These are phyloP conservation scores for Xylaria sp. DNA, from an alignment of 2,329 filamentous ascomycete genomes.

Conservation along the genomic window DNA sequence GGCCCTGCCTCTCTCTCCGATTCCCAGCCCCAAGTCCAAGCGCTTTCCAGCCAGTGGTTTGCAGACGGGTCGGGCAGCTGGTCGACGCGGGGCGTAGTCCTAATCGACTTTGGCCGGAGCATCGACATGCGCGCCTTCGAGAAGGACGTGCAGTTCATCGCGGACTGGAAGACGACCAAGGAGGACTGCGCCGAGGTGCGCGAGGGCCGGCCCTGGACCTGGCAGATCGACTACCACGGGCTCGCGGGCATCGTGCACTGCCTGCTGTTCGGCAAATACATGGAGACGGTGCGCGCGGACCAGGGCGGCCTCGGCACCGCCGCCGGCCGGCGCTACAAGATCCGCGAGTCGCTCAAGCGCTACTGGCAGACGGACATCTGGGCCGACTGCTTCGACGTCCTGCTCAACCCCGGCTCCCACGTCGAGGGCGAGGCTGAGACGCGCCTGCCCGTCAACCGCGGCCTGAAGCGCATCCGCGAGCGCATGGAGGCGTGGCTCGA, in stretches of 20 bases:
- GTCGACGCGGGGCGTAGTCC: slow-evolving; percentile 76
- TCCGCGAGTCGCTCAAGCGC: slow-evolving; percentile 83
- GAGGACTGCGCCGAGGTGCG: slow-evolving; percentile 96
- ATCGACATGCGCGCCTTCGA: slow-evolving; percentile 91
- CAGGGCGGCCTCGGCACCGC: slow-evolving; percentile 61
- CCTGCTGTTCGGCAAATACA: slow-evolving; percentile 92
- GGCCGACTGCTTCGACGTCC: slow-evolving; percentile 78
- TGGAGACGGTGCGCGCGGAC: slow-evolving; percentile 73
- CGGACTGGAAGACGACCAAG: slow-evolving; percentile 88
- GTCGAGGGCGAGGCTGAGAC: slow-evolving; percentile 64
- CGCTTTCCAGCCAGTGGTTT: slow-evolving; percentile 69
- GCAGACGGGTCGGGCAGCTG: slow-evolving; percentile 79
- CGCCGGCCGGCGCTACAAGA: slow-evolving; percentile 71
- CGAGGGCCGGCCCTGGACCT: slow-evolving; percentile 93
- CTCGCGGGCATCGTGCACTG: slow-evolving; percentile 87
- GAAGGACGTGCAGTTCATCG: slow-evolving; percentile 82
- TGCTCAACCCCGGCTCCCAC: slow-evolving; percentile 80
- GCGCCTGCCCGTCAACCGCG: slow-evolving; percentile 74
- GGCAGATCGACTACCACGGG: slow-evolving; percentile 95
- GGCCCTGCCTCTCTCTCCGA: slow-evolving; percentile 9
- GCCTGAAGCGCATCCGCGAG: slow-evolving; percentile 72
- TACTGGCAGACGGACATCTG: slow-evolving; percentile 98
- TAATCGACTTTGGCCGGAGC: slow-evolving; percentile 94
- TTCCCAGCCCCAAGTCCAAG: slow-evolving; percentile 32
- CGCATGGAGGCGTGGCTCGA: slow-evolving; percentile 86